Percentiles rank a stretch among this genome's conserved stretches.
These are phyloP conservation scores for Stereum hirsutum DNA, from an alignment of 1,284 basidiomycete genomes.

Conservation along the genomic window DNA sequence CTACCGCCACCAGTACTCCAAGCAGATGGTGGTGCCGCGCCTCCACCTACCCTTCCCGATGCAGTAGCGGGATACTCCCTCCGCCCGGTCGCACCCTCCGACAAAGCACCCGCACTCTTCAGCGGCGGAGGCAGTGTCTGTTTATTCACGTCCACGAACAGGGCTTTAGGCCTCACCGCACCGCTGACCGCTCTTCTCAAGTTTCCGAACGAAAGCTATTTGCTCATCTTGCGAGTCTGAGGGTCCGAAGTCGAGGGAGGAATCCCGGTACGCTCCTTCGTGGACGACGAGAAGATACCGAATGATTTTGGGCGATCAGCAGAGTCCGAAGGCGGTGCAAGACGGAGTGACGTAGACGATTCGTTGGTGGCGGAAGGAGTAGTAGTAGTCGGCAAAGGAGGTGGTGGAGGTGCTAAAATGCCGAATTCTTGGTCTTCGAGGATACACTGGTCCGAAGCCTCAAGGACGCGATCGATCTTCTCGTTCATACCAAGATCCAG, in stretches of 20 bases:
- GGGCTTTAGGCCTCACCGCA: constrained; percentile 12
- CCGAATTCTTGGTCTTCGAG: constrained; percentile 6
- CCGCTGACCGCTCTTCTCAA: constrained; percentile 20
- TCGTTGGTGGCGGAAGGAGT: background rate
- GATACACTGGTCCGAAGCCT: background rate
- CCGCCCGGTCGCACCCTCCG: background rate
- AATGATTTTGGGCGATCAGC: constrained; percentile 1
- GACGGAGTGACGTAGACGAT: background rate
- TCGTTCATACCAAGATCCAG: too few species aligned
- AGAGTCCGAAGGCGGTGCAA: background rate
- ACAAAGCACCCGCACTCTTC: background rate
- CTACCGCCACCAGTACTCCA: background rate
- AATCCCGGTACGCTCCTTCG: constrained; percentile 3
- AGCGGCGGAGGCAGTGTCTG: constrained; percentile 5
- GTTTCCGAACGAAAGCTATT: constrained; percentile 17
- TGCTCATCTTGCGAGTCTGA: constrained; percentile 3
- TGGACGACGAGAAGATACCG: constrained; percentile 6
- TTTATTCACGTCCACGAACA: constrained; percentile 5
- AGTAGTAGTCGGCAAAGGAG: background rate
- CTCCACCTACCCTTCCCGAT: too few species aligned
- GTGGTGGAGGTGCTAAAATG: background rate
- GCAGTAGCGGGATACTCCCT: too few species aligned
- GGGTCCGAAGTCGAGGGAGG: background rate
- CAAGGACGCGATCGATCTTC: constrained; percentile 3
- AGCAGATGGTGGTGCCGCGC: too few species aligned